Conservation (phyloP, 73 alveolate species). For the Paraurostyla sp. region DNA sequence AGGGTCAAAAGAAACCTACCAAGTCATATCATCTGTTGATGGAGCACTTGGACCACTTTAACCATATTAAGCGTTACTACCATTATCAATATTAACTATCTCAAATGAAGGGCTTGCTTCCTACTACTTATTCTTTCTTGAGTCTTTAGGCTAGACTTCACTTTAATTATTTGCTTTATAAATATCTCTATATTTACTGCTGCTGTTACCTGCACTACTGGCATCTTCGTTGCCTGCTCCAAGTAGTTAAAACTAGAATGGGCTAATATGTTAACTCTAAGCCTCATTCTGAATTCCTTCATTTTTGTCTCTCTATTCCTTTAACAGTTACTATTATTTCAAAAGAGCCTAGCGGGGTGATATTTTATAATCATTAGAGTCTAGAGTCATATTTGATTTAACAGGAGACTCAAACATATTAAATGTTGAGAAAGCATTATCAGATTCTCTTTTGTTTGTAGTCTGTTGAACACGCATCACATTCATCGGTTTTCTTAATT, state of each 20-base stretch:
- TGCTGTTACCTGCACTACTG: conserved; percentile 32
- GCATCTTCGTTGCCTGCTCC: conserved; percentile 20
- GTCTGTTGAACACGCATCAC: not conserved
- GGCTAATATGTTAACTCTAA: too few species aligned
- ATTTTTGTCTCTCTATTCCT: not conserved
- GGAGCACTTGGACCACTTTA: not conserved
- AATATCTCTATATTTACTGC: conserved; percentile 34
- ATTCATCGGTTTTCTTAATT: conserved; percentile 4
- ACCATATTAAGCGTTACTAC: too few species aligned
- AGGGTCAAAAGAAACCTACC: conserved; percentile 19
- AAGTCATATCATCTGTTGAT: not conserved
- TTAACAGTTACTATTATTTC: not conserved
- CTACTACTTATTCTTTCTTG: not conserved
- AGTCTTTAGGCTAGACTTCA: not conserved
- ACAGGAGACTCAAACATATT: conserved; percentile 22
- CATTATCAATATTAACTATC: not conserved
- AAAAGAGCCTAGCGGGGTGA: conserved; percentile 46
- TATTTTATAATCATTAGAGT: not conserved
- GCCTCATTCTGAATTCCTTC: too few species aligned
- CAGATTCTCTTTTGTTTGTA: not conserved
- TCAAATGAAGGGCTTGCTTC: conserved; percentile 28
- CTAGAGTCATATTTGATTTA: not conserved
- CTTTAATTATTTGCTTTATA: conserved; percentile 27
- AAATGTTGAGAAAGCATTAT: not conserved
- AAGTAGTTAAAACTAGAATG: not conserved